Evolutionary conservation across 2,329 filamentous ascomycete species (phyloP).

Genomic region (Colletotrichum truncatum): DNA sequence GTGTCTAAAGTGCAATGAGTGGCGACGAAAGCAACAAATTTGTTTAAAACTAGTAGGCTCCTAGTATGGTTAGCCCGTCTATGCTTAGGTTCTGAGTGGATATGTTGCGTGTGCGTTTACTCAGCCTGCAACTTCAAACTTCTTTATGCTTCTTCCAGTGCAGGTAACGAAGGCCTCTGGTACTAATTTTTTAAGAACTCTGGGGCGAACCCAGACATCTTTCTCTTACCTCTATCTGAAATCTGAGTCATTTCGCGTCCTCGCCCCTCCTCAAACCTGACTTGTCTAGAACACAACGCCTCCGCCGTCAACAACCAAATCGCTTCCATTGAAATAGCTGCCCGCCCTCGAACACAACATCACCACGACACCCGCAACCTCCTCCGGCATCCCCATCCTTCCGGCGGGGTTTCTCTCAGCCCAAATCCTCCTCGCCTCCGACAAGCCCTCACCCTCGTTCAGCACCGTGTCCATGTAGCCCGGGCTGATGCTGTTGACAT

Average conservation of each 20-base stretch:
- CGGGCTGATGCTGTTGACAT: slow-evolving; percentile 75
- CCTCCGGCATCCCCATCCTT: slow-evolving; percentile 70
- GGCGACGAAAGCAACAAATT: too few species aligned
- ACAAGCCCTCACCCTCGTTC: slow-evolving; percentile 71
- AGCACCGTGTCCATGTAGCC: slow-evolving; percentile 83
- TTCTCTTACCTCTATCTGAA: neutral
- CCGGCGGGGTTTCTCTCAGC: slow-evolving; percentile 68
- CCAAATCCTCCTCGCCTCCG: slow-evolving; percentile 64
- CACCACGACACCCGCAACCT: slow-evolving; percentile 70
- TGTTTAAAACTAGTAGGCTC: too few species aligned
- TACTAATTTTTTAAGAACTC: too few species aligned
- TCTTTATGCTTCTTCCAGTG: too few species aligned
- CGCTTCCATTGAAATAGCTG: slow-evolving; percentile 74
- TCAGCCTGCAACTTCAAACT: too few species aligned
- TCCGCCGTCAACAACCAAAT: slow-evolving; percentile 72
- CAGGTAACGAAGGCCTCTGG: too few species aligned
- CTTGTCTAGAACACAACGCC: slow-evolving; percentile 31
- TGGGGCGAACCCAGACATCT: neutral
- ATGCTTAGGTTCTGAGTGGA: too few species aligned
- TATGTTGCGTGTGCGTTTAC: too few species aligned
- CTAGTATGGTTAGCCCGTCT: too few species aligned
- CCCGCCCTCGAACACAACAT: slow-evolving; percentile 68
- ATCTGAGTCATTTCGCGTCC: too few species aligned
- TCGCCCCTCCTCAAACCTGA: neutral
- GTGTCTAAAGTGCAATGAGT: too few species aligned